Conservation (phyloP, 2,329 filamentous ascomycete genomes). For the Pseudopithomyces chartarum region DNA sequence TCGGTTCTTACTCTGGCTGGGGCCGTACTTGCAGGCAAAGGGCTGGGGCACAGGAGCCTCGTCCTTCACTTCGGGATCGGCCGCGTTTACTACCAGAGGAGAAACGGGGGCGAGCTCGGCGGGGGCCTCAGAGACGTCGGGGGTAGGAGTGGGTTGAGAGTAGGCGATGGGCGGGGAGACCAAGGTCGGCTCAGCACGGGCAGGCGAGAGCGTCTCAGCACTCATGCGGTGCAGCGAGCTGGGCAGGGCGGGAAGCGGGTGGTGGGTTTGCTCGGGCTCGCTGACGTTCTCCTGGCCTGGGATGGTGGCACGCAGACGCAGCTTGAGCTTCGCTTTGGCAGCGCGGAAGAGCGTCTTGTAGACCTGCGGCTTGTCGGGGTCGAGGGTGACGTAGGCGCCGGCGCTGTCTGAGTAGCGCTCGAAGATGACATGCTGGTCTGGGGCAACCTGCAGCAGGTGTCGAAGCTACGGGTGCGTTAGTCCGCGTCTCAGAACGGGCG, state of each 20-base stretch:
- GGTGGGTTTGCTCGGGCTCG: slow-evolving; percentile 16
- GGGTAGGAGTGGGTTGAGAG: slow-evolving; percentile 19
- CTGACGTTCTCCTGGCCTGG: slow-evolving; percentile 56
- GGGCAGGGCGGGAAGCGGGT: slow-evolving; percentile 15
- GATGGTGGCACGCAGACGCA: slow-evolving; percentile 78
- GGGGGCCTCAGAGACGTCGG: slow-evolving; percentile 12
- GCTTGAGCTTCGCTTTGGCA: slow-evolving; percentile 97
- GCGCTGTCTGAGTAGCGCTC: slow-evolving; percentile 97
- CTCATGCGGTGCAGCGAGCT: slow-evolving; percentile 33
- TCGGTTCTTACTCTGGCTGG: slow-evolving; percentile 34
- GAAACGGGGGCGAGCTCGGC: slow-evolving; percentile 27
- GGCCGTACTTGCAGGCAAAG: slow-evolving; percentile 34
- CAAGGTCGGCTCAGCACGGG: slow-evolving; percentile 18
- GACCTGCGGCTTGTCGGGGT: slow-evolving; percentile 75
- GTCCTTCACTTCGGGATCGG: slow-evolving; percentile 21
- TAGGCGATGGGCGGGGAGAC: slow-evolving; percentile 35
- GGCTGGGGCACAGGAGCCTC: slow-evolving; percentile 50
- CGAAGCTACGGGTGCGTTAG: slow-evolving; percentile 56
- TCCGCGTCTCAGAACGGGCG: slow-evolving; percentile 5
- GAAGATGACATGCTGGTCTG: slow-evolving; percentile 68
- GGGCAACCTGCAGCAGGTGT: slow-evolving; percentile 66
- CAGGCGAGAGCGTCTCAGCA: slow-evolving; percentile 31
- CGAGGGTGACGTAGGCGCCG: slow-evolving; percentile 77
- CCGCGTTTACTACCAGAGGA: slow-evolving; percentile 21
- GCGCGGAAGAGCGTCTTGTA: slow-evolving; percentile 98